Conservation (phyloP, 1,284 basidiomycete species). For the Athelia sp. region DNA sequence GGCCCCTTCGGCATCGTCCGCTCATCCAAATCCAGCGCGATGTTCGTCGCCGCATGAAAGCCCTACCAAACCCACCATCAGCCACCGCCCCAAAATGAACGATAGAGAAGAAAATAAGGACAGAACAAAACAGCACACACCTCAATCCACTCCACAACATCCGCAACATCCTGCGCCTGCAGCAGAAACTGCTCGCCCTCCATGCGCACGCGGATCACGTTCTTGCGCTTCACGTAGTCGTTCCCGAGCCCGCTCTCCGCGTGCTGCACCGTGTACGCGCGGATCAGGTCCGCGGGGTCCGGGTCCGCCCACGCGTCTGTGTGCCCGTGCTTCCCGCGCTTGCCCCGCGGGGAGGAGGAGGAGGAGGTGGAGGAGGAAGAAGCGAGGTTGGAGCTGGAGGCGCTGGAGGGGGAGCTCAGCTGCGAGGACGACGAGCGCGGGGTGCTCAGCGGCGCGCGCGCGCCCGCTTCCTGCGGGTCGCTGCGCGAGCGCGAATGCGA, state of each 20-base stretch:
- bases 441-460: background rate
- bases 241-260: slow-evolving; percentile 93
- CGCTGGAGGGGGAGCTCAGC: background rate
- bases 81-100: too few relatives aligned
- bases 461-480: background rate
- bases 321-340: slow-evolving; percentile 7
- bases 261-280: slow-evolving; percentile 79
- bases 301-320: slow-evolving; percentile 30
- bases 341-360: background rate
- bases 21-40: slow-evolving; percentile 87
- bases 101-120: background rate
- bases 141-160: slow-evolving; percentile 96
- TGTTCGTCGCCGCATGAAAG: slow-evolving; percentile 91
- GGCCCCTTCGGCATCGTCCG: slow-evolving; percentile 86
- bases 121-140: slow-evolving; percentile 40
- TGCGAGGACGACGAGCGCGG: background rate
- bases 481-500: slow-evolving; percentile 1
- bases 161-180: slow-evolving; percentile 82
- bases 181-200: slow-evolving; percentile 97
- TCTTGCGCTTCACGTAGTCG: slow-evolving; percentile 91
- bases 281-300: slow-evolving; percentile 44
- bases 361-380: background rate
- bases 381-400: background rate
- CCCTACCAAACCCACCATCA: slow-evolving; percentile 40
- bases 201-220: slow-evolving; percentile 90